phyloP scores from a whole-genome alignment of 2,329 filamentous ascomycete genomes.

The Xylaria sp. region DNA sequence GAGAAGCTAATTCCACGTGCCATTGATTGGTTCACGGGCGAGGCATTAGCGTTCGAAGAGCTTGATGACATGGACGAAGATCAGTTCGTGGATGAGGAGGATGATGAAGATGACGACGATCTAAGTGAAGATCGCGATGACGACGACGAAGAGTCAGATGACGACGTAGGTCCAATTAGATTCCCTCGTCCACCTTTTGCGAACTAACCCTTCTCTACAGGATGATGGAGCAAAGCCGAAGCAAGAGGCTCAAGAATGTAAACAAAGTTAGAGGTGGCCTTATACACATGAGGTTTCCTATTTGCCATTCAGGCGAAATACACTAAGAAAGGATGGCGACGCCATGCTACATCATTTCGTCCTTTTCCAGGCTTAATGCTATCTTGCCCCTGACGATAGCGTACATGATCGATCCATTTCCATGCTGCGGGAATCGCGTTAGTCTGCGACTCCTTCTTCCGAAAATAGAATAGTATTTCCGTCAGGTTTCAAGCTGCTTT shows the following conservation, averaged over 20 bases:
- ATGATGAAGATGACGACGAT: conserved; percentile 90
- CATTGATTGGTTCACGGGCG: conserved; percentile 99
- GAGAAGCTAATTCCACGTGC: conserved; percentile 99
- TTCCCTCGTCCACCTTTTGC: conserved; percentile 1
- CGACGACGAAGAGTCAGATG: conserved; percentile 84
- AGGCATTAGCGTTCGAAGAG: conserved; percentile 97
- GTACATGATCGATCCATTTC: conserved; percentile 43
- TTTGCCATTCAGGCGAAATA: conserved; percentile 31
- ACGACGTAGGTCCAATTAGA: conserved; percentile 68
- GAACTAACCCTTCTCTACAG: conserved; percentile 59
- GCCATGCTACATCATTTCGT: conserved; percentile 27
- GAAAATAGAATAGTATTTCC: conserved; percentile 52
- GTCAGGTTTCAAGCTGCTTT: conserved; percentile 49
- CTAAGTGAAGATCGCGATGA: conserved; percentile 79
- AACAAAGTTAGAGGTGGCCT: conserved; percentile 77
- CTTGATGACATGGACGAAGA: conserved; percentile 84
- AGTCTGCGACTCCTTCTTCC: conserved; percentile 40
- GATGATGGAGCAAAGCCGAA: conserved; percentile 90
- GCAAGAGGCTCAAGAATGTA: conserved; percentile 95
- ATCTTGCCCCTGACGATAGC: conserved; percentile 26
- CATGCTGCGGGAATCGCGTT: conserved; percentile 48
- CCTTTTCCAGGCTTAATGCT: conserved; percentile 28
- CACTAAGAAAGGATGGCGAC: conserved; percentile 25
- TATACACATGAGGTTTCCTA: conserved; percentile 13
- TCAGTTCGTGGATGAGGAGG: conserved; percentile 87